A percentile compares a stretch with the other conserved stretches of the same genome.
phyloP scores from a whole-genome alignment of 768 basidiomycete species.

The Podaxis sp. region DNA sequence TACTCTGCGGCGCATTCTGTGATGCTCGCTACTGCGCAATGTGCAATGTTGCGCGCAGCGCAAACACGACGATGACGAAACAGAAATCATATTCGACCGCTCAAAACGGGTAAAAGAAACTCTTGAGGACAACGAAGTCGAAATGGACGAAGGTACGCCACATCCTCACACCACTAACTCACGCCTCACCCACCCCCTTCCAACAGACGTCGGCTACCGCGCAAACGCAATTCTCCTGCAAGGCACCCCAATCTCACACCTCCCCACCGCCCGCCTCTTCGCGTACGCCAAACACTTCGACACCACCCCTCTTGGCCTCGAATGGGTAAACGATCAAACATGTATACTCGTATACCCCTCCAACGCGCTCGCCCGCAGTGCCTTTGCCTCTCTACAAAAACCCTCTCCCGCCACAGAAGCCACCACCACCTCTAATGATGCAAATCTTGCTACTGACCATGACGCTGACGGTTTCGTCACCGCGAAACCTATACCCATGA shows the following conservation, averaged over 20 bases:
- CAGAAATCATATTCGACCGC: constrained; percentile 20
- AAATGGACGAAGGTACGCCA: constrained; percentile 34
- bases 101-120: constrained; percentile 3
- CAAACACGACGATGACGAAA: constrained; percentile 35
- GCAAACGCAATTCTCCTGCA: constrained; percentile 58
- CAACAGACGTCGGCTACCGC: constrained; percentile 47
- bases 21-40: neutral
- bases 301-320: constrained; percentile 68
- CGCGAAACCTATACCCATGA: constrained; percentile 68
- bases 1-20: neutral
- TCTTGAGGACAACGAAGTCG: constrained; percentile 32
- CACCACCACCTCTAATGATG: constrained; percentile 38
- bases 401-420: constrained; percentile 6
- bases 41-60: constrained; percentile 32
- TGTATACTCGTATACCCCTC: constrained; percentile 76
- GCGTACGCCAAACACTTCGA: constrained; percentile 82
- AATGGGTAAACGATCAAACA: constrained; percentile 85
- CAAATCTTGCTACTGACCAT: constrained; percentile 48
- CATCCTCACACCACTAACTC: neutral
- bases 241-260: constrained; percentile 69
- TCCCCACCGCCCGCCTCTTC: constrained; percentile 76
- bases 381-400: neutral
- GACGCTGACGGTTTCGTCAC: constrained; percentile 58
- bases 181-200: neutral
- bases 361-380: constrained; percentile 45